Conservation (phyloP, 495 filamentous ascomycete species). For the Penicillium desertorum region DNA sequence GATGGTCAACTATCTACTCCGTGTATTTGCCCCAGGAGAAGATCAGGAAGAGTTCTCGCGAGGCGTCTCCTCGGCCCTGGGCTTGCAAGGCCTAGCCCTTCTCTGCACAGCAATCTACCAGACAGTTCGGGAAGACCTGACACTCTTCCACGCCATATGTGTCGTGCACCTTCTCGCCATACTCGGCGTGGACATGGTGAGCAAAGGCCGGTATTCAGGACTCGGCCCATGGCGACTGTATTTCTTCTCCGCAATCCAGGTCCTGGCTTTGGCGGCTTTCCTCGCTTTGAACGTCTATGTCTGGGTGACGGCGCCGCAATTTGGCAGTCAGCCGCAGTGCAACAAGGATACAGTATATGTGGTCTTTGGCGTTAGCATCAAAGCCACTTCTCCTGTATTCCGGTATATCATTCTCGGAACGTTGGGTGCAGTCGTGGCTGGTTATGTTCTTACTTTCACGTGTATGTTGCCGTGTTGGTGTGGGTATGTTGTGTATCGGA, state of each 20-base stretch:
- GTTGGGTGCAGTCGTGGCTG: conserved; percentile 9
- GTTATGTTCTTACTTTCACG: conserved; percentile 11
- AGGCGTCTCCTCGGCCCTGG: conserved; percentile 20
- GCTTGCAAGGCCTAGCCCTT: conserved; percentile 22
- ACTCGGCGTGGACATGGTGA: conserved; percentile 18
- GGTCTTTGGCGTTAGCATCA: conserved; percentile 21
- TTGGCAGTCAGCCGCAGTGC: conserved; percentile 18
- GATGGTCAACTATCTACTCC: conserved; percentile 19
- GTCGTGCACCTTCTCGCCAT: conserved; percentile 21
- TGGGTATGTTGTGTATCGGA: background rate
- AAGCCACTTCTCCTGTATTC: conserved; percentile 19
- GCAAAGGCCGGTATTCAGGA: conserved; percentile 21
- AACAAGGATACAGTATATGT: conserved; percentile 18
- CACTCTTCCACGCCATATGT: conserved; percentile 24
- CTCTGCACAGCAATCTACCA: conserved; percentile 26
- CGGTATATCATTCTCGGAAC: conserved; percentile 21
- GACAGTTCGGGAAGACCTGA: conserved; percentile 18
- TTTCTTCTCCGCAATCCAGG: conserved; percentile 15
- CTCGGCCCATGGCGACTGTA: conserved; percentile 21
- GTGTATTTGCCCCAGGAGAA: conserved; percentile 18
- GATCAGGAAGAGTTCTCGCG: conserved; percentile 22
- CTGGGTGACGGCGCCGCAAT: conserved; percentile 19
- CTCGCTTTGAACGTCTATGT: conserved; percentile 22
- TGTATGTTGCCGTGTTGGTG: conserved; percentile 20
- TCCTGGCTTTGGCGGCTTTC: conserved; percentile 17